These are phyloP conservation scores for Huntiella bhutanensis DNA, from an alignment of 2,329 filamentous ascomycete genomes.

Conservation along the genomic window DNA sequence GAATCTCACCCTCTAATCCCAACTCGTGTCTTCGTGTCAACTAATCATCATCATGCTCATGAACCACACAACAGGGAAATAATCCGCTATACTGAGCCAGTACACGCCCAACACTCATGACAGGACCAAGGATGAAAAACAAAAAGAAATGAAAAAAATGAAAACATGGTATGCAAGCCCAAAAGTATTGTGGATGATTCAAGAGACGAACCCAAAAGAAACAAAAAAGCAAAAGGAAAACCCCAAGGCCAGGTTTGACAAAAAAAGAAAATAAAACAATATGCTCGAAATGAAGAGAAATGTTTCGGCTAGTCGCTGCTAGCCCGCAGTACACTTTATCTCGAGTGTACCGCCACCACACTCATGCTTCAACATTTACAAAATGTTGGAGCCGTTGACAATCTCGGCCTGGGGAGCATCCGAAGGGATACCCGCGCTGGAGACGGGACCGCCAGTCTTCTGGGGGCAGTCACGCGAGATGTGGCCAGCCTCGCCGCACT, in stretches of 20 bases:
- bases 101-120: too few relatives aligned
- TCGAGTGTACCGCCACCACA: neutral
- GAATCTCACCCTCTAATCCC: too few relatives aligned
- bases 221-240: constrained; percentile 6
- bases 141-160: constrained; percentile 6
- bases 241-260: constrained; percentile 1
- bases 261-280: constrained; percentile 5
- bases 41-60: too few relatives aligned
- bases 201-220: neutral
- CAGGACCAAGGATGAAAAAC: neutral
- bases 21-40: too few relatives aligned
- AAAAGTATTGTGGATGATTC: constrained; percentile 4
- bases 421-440: neutral
- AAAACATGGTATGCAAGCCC: constrained; percentile 4
- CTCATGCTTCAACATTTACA: constrained; percentile 14
- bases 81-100: too few relatives aligned
- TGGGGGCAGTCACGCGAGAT: constrained; percentile 88
- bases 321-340: too few relatives aligned
- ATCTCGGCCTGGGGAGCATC: constrained; percentile 1
- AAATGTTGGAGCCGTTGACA: constrained; percentile 14
- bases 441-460: constrained; percentile 28
- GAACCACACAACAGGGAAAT: too few relatives aligned
- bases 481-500: constrained; percentile 86
- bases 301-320: too few relatives aligned
- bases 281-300: constrained; percentile 3